Evolutionary conservation across 2,329 filamentous ascomycete species (phyloP), one percentile per base, ranked within the genome.

Genomic region (Hypoxylon sp.): DNA sequence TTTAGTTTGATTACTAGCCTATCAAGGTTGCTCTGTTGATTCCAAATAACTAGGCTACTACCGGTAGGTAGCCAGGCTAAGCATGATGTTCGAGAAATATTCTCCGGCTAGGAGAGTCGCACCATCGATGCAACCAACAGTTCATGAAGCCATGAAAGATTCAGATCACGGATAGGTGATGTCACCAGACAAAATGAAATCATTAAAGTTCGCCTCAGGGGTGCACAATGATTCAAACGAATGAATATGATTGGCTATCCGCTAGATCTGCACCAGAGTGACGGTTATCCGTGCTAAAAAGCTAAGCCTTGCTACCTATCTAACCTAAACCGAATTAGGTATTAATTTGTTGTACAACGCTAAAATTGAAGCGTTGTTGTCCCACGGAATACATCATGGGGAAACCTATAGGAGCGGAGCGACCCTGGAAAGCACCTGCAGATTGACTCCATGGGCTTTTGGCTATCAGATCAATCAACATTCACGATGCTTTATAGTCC

Each of bases 31-130:
- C 25, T n/a, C 14, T 50, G 11, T 34, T 9, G 28, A 30, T 30
- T 30, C 6, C 28, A 30, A 30, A 30, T 30, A 30, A 0, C 28
- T 23, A 45, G n/a, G n/a, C n/a, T n/a, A n/a, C n/a, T n/a, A n/a
- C n/a, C n/a, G n/a, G n/a, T n/a, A n/a, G n/a, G n/a, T n/a, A n/a
- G 30, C 7, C 17, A 58, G 56, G 56, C 56, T 60, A 46, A 60
- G 56, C 19, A 7, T 34, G 17, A 19, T 21, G 14, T 36, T 19
- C 30, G 45, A 34, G 21, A 23, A 49, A 17, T 58, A 34, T 58
- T 38, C 11, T 25, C 55, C 14, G 38, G 48, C 23, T 11, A 49
- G 55, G 32, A 38, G 6, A 38, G 6, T 13, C 14, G 14, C 30
- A 43, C 25, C 25, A 5, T 25, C 6, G 3, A 2, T 25, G 25